Percentiles rank a stretch among this genome's conserved stretches.
phyloP scores from a whole-genome alignment of 2,329 filamentous ascomycete genomes.

The Colletotrichum magnum region DNA sequence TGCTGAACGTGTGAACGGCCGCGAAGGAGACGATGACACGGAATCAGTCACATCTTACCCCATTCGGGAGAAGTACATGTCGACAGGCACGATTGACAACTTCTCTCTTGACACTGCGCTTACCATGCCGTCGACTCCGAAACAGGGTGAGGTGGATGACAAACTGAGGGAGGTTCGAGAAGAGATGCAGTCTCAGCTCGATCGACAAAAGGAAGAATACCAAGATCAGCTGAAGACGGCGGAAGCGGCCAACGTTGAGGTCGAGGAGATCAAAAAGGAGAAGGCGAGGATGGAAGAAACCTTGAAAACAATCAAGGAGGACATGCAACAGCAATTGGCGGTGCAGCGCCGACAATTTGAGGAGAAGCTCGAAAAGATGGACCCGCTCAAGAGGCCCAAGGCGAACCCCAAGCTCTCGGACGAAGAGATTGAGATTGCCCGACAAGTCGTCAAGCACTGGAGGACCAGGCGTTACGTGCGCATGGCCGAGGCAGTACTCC shows the following conservation, averaged over 20 bases:
- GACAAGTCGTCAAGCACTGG: slow-evolving; percentile 80
- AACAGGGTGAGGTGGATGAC: slow-evolving; percentile 82
- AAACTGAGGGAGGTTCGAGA: slow-evolving; percentile 81
- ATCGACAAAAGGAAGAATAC: slow-evolving; percentile 87
- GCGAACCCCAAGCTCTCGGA: slow-evolving; percentile 77
- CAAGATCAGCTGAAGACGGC: slow-evolving; percentile 82
- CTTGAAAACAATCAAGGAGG: slow-evolving; percentile 82
- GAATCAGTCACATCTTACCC: slow-evolving; percentile 92
- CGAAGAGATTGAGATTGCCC: slow-evolving; percentile 79
- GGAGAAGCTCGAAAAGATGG: slow-evolving; percentile 83
- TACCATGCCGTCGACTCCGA: slow-evolving; percentile 94
- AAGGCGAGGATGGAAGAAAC: slow-evolving; percentile 89
- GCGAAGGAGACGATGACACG: slow-evolving; percentile 89
- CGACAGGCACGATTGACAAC: slow-evolving; percentile 93
- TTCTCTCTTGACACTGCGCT: slow-evolving; percentile 95
- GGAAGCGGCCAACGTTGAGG: slow-evolving; percentile 81
- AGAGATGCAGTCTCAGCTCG: slow-evolving; percentile 86
- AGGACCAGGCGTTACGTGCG: slow-evolving; percentile 87
- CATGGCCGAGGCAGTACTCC: slow-evolving; percentile 93
- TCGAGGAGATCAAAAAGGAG: slow-evolving; percentile 87
- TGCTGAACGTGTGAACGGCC: slow-evolving; percentile 78
- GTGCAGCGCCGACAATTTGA: slow-evolving; percentile 89
- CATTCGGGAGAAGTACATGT: slow-evolving; percentile 94
- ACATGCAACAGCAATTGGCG: slow-evolving; percentile 89
- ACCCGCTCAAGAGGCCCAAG: slow-evolving; percentile 73